Conservation (phyloP, 441 rosid genomes). For the Croton laevigatus region DNA sequence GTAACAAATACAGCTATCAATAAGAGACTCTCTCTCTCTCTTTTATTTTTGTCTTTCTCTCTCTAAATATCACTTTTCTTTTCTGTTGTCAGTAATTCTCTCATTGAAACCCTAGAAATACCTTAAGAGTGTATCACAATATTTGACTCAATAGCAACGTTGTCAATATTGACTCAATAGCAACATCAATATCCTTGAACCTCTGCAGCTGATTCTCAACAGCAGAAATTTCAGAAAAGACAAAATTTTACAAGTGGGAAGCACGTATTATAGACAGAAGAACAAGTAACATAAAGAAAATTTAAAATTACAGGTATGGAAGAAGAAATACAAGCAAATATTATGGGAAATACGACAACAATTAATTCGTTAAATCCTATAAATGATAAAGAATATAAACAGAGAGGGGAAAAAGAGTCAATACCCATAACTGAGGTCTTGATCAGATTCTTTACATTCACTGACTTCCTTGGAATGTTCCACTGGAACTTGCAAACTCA, state of each 20-base stretch:
- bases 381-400: constrained; percentile 19
- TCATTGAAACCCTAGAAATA: no score
- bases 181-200: neutral
- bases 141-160: no score
- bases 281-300: neutral
- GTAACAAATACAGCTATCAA: no score
- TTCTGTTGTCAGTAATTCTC: no score
- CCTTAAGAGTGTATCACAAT: no score
- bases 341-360: neutral
- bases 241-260: neutral
- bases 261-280: neutral
- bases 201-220: constrained; percentile 7
- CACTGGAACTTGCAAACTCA: constrained; percentile 88
- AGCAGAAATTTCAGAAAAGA: neutral
- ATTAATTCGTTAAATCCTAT: constrained; percentile 11
- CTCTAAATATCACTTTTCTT: no score
- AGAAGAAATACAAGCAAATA: neutral
- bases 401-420: constrained; percentile 16
- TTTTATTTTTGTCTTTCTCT: no score
- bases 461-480: constrained; percentile 98
- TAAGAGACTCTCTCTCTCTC: no score
- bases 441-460: constrained; percentile 92
- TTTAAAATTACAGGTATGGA: neutral
- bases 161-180: no score
- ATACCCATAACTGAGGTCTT: constrained; percentile 99